phyloP scores from a whole-genome alignment of 768 basidiomycete species.

The Suillus sp. region DNA sequence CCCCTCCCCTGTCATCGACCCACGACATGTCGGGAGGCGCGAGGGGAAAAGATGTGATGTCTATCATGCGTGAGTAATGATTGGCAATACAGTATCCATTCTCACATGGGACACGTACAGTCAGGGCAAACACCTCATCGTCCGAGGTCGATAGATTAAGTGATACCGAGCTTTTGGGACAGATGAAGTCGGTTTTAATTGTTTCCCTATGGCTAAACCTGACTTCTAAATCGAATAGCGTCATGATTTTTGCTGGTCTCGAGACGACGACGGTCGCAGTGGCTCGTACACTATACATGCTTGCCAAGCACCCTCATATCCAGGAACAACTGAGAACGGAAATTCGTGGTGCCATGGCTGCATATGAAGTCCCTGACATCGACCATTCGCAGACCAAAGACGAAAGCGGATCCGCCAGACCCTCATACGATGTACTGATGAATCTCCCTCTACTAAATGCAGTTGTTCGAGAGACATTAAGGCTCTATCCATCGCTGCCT shows the following conservation, averaged over 20 bases:
- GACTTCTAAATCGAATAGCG: conserved; percentile 16
- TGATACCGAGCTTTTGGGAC: conserved; percentile 30
- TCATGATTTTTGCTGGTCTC: conserved; percentile 44
- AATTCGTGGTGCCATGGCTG: conserved; percentile 26
- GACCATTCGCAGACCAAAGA: conserved; percentile 4
- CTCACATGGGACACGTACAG: conserved; percentile 15
- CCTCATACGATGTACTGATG: conserved; percentile 43
- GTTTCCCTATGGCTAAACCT: neutral
- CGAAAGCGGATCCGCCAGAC: conserved; percentile 26
- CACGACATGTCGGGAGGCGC: neutral
- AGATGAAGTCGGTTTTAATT: conserved; percentile 27
- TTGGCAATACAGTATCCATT: neutral
- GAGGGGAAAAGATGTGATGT: conserved; percentile 29
- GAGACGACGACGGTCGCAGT: conserved; percentile 48
- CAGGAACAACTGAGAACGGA: conserved; percentile 44
- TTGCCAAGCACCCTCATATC: conserved; percentile 38
- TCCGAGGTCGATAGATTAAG: conserved; percentile 23
- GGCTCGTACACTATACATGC: conserved; percentile 36
- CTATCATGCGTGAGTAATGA: conserved; percentile 29
- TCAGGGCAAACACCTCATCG: conserved; percentile 25
- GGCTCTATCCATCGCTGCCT: conserved; percentile 44
- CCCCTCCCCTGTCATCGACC: neutral
- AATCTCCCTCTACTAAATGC: conserved; percentile 41
- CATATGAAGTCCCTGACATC: conserved; percentile 14
- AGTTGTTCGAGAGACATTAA: conserved; percentile 42